Base-by-base conservation (phyloP, 495 filamentous ascomycete genomes). In the Thermothielavioides terrestris region DNA sequence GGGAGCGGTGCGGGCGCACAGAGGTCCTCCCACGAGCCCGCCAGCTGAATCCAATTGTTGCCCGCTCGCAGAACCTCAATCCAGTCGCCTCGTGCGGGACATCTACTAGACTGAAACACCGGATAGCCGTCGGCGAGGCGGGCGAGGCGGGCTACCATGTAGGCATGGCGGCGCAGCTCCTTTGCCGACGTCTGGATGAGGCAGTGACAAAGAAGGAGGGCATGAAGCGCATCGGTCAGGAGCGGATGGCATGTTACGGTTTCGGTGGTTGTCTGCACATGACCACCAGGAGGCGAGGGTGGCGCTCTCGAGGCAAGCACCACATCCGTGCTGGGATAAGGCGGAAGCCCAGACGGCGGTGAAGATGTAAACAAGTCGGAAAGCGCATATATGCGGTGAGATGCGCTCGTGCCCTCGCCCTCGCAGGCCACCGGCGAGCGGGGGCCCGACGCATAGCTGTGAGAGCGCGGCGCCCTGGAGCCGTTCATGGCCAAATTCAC, bases 111-210 rank as follows among this genome's bases (percentile, higher is more conserved):
- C 44, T 87, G 80, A 58, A 90, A 88, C 43, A 88, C 78, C 0
- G 86, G 86, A 59, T 86, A 88, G 14, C 86, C 86, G 61, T 89
- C 85, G 44, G 80, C 80, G 18, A 88, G 74, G 31, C 85, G 78
- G 4, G 80, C 75, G 14, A 89, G 77, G 1, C 85, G 80, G 17
- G 84, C 83, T 7, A 83, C 85, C 77, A 88, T 89, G 65, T 86
- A 73, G 1, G 85, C 84, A 58, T 89, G 83, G 30, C 86, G 82
- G 42, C 79, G 78, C 26, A 87, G 73, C 61, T 88, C 85, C 41
- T 81, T 86, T 15, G 77, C 64, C 0, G 85, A 81, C 1, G 85
- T 90, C 61, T 88, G 85, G 12, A 87, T 67, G 9, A 90, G 77
- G 26, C 75, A 72, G 61, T 90, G 86, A 54, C 79, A 81, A 36